phyloP scores from a whole-genome alignment of 192 early-diverging fungal species.

The Coemansia sp. region DNA sequence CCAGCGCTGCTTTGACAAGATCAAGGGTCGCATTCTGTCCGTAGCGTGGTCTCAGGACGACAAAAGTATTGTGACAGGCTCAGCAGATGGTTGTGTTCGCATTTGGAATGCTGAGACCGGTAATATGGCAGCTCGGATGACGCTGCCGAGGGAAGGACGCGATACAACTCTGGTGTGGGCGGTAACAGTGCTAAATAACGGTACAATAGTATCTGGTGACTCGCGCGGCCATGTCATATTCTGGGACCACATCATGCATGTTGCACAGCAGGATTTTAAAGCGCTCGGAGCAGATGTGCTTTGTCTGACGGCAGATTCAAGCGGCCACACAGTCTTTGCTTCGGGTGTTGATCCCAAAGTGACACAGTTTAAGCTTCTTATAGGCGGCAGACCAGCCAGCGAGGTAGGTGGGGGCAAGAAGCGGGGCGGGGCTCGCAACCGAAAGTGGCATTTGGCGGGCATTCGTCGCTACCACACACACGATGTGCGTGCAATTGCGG shows the following conservation, averaged over 20 bases:
- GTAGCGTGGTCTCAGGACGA: slow-evolving; percentile 80
- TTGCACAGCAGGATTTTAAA: slow-evolving; percentile 66
- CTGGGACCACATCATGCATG: slow-evolving; percentile 74
- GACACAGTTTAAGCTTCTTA: slow-evolving; percentile 61
- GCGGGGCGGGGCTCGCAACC: slow-evolving; percentile 4
- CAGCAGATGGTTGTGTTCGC: slow-evolving; percentile 76
- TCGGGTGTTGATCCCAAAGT: slow-evolving; percentile 90
- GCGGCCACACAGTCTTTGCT: slow-evolving; percentile 76
- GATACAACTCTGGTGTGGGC: slow-evolving; percentile 91
- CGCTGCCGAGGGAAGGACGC: slow-evolving; percentile 65
- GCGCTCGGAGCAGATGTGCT: slow-evolving; percentile 88
- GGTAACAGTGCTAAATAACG: slow-evolving; percentile 63
- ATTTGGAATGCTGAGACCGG: slow-evolving; percentile 64
- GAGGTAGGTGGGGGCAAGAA: slow-evolving; percentile 5
- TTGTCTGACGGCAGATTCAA: slow-evolving; percentile 65
- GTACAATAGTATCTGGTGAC: slow-evolving; percentile 85
- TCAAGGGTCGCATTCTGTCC: slow-evolving; percentile 72
- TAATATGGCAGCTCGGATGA: slow-evolving; percentile 65
- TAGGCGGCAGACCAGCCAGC: slow-evolving; percentile 28
- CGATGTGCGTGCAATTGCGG: slow-evolving; percentile 85
- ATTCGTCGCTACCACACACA: slow-evolving; percentile 90
- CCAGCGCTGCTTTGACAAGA: slow-evolving; percentile 65
- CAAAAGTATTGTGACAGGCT: slow-evolving; percentile 73
- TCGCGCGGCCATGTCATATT: slow-evolving; percentile 88
- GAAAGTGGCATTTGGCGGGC: slow-evolving; percentile 79